Conservation (phyloP, 2,329 filamentous ascomycete genomes). For the Penicillium sp. region DNA sequence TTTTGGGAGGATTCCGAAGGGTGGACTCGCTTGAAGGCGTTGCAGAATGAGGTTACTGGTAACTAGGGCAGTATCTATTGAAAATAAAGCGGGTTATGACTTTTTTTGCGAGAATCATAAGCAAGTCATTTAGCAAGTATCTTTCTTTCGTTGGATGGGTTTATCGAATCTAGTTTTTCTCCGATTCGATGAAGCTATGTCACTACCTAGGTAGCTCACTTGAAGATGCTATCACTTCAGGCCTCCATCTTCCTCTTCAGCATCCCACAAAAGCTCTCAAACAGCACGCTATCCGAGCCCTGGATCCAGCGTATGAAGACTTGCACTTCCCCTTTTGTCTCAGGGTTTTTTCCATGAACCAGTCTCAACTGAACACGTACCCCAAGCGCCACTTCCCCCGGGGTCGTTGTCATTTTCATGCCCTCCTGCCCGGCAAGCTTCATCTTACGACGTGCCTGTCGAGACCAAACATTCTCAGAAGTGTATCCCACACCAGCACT, state of each 20-base stretch:
- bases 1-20: constrained; percentile 68
- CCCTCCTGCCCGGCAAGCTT: constrained; percentile 20
- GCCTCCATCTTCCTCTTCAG: constrained; percentile 53
- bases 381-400: constrained; percentile 49
- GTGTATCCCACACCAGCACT: constrained; percentile 60
- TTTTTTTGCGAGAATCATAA: neutral
- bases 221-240: neutral
- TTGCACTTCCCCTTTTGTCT: constrained; percentile 40
- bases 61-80: constrained; percentile 17
- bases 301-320: constrained; percentile 66
- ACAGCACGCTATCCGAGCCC: constrained; percentile 67
- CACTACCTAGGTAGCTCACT: too few species aligned
- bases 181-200: too few species aligned
- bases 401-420: constrained; percentile 30
- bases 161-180: neutral
- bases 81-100: constrained; percentile 7
- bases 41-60: constrained; percentile 37
- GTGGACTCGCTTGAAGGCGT: constrained; percentile 37
- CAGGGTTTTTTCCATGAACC: constrained; percentile 15
- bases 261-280: constrained; percentile 85
- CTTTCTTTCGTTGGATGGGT: neutral
- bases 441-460: constrained; percentile 63
- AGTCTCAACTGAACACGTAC: constrained; percentile 54
- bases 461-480: constrained; percentile 68
- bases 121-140: neutral